Evolutionary conservation across 108 stramenopile genomes (phyloP).

Genomic region (Pseudonitzschia multiseries): DNA sequence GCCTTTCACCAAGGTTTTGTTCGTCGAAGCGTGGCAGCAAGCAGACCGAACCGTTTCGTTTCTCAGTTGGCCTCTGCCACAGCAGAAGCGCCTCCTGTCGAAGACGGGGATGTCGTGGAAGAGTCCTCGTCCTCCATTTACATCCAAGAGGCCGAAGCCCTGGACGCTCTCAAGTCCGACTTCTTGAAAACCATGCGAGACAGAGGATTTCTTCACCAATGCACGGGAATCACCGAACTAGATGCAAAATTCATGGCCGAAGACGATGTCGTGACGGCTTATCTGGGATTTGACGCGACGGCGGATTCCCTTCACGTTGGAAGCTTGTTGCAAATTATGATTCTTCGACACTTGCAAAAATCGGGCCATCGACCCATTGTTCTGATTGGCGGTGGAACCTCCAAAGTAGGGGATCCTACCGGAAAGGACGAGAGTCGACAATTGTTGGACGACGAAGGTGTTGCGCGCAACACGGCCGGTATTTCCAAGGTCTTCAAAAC

Average conservation of each 20-base stretch:
- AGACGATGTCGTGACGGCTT: slow-evolving; percentile 54
- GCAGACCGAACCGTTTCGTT: not conserved
- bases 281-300: slow-evolving; percentile 98
- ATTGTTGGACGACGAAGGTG: slow-evolving; percentile 82
- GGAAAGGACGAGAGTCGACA: slow-evolving; percentile 94
- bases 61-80: not conserved
- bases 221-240: slow-evolving; percentile 74
- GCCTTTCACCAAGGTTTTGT: not conserved
- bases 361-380: slow-evolving; percentile 89
- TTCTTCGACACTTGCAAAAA: slow-evolving; percentile 90
- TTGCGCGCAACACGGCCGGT: slow-evolving; percentile 76
- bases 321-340: slow-evolving; percentile 96
- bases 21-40: not conserved
- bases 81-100: slow-evolving; percentile 10
- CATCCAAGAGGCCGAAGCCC: slow-evolving; percentile 46
- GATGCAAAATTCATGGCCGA: slow-evolving; percentile 47
- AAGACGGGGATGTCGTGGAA: slow-evolving; percentile 13
- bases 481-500: slow-evolving; percentile 83
- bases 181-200: slow-evolving; percentile 82
- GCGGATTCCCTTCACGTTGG: slow-evolving; percentile 98
- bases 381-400: slow-evolving; percentile 94
- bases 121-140: slow-evolving; percentile 54
- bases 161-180: slow-evolving; percentile 61
- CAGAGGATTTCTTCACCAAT: slow-evolving; percentile 87
- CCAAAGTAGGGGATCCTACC: slow-evolving; percentile 97